A percentile compares a stretch with the other conserved stretches of the same genome.
Evolutionary conservation across 495 filamentous ascomycete genomes (phyloP).

Genomic region (Usnea hakonensis): DNA sequence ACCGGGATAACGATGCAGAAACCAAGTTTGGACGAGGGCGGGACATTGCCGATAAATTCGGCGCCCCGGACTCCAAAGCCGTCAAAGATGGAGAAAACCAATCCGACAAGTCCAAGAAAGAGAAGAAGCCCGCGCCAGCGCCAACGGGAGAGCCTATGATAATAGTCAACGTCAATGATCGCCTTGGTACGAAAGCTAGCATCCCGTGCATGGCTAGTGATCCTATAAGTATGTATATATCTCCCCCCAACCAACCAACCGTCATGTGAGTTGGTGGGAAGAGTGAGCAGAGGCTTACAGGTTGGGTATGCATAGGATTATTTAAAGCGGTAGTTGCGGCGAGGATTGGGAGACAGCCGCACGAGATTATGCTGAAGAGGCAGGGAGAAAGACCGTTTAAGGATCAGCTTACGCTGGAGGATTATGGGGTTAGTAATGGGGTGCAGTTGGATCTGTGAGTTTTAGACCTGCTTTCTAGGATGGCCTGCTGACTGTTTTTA

Average conservation of each 20-base stretch:
- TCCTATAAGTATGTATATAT: constrained; percentile 57
- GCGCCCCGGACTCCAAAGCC: no score
- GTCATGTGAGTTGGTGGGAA: not conserved
- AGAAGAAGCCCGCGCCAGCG: constrained; percentile 30
- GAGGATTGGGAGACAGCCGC: constrained; percentile 74
- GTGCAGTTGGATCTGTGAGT: constrained; percentile 69
- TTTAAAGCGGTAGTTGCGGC: constrained; percentile 90
- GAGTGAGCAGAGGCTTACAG: not conserved
- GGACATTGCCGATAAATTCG: constrained; percentile 8
- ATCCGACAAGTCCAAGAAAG: constrained; percentile 31
- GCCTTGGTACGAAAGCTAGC: constrained; percentile 80
- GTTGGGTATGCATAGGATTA: constrained; percentile 36
- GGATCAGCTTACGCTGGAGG: constrained; percentile 73
- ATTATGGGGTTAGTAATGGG: constrained; percentile 84
- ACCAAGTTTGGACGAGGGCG: constrained; percentile 11
- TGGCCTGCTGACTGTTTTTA: constrained; percentile 9
- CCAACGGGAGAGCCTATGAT: constrained; percentile 68
- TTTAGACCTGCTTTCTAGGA: constrained; percentile 16
- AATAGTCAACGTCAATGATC: constrained; percentile 84
- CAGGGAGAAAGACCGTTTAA: constrained; percentile 90
- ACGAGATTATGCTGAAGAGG: constrained; percentile 85
- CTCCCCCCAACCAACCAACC: no score
- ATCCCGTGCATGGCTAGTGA: constrained; percentile 82
- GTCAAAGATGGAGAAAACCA: constrained; percentile 24
- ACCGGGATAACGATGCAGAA: constrained; percentile 9